phyloP scores from a whole-genome alignment of 768 basidiomycete species.

The Cystofilobasidium capitatum region DNA sequence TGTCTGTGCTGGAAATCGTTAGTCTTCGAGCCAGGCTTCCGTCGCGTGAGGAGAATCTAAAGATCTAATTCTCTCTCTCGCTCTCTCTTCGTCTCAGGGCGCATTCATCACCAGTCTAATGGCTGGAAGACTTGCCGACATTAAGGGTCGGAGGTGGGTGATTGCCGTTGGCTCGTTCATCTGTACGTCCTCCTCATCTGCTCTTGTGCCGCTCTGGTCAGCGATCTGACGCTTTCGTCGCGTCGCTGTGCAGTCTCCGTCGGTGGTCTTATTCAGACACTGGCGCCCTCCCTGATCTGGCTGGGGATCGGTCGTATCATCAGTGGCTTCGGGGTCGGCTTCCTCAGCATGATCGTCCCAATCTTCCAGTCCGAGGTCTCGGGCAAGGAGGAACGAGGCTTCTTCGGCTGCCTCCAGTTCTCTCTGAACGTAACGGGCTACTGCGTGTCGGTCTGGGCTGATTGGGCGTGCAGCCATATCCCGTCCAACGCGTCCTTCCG shows the following conservation, averaged over 20 bases:
- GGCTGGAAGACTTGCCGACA: conserved; percentile 79
- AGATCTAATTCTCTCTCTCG: background rate
- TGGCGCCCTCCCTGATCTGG: conserved; percentile 62
- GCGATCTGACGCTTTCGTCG: background rate
- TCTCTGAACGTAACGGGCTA: conserved; percentile 70
- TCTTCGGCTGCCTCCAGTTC: conserved; percentile 89
- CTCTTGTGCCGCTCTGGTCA: background rate
- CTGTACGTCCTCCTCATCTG: conserved; percentile 36
- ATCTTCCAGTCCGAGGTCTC: conserved; percentile 95
- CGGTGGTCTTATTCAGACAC: conserved; percentile 74
- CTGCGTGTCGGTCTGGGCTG: background rate
- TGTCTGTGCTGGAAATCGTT: conserved; percentile 23
- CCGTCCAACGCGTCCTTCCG: conserved; percentile 83
- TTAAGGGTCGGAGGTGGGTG: conserved; percentile 73
- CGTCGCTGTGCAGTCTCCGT: conserved; percentile 46
- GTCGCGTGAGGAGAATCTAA: background rate
- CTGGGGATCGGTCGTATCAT: conserved; percentile 78
- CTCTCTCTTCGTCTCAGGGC: too few relatives aligned
- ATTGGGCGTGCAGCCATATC: conserved; percentile 35
- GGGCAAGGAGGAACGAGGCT: conserved; percentile 81
- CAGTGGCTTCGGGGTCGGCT: conserved; percentile 80
- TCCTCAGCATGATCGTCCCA: conserved; percentile 84
- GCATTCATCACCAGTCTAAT: conserved; percentile 70
- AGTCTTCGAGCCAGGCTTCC: background rate
- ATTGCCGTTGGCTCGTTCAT: conserved; percentile 71